Evolutionary conservation across 805 yeast species (phyloP), one percentile per base, ranked within the genome.

Genomic region (Kockiozyma suomiensis): DNA sequence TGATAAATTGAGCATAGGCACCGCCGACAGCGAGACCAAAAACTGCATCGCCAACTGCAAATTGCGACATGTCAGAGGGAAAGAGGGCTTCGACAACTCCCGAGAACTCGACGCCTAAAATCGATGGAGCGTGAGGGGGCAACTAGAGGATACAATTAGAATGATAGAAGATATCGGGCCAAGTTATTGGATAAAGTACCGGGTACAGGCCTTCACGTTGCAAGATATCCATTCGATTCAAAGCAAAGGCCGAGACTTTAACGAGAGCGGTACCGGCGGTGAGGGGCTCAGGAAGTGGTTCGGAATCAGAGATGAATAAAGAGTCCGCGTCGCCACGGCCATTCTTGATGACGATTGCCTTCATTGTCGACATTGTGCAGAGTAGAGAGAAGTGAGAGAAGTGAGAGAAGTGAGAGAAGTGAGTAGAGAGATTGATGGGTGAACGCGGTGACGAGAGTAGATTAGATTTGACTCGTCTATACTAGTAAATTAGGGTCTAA

Each of bases 11-110:
- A 6, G 78, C 76, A 54, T 73, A 74, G 3, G 78, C 74, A 5
- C 79, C 79, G 10, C 77, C 77, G 4, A 64, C 59, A 1, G 66
- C 71, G 21, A 74, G 65, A 1, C 79, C 79, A 58, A 72, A 71
- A 21, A 76, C 79, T 12, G 62, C 56, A 41, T 75, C 76, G 7
- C 76, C 77, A 3, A 65, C 68, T 10, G 49, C 38, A 17, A 60
- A 52, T 19, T 40, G 13, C 6, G 50, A 8, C 19, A 74, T 64
- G 5, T 59, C 59, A 7, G 78, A 78, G 8, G 75, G 32, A 5
- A 57, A 54, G 25, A 60, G 28, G 0, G 38, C 26, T 3, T 19
- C 48, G 33, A 76, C 61, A 4, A 58, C 56, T 6, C 79, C 79
- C 13, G 76, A 65, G 55, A 75, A 76, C 56, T 75, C 78, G 3